Percentiles rank a stretch among this genome's conserved stretches.
These are phyloP conservation scores for Thelonectria olida DNA, from an alignment of 2,329 filamentous ascomycete species.

Conservation along the genomic window DNA sequence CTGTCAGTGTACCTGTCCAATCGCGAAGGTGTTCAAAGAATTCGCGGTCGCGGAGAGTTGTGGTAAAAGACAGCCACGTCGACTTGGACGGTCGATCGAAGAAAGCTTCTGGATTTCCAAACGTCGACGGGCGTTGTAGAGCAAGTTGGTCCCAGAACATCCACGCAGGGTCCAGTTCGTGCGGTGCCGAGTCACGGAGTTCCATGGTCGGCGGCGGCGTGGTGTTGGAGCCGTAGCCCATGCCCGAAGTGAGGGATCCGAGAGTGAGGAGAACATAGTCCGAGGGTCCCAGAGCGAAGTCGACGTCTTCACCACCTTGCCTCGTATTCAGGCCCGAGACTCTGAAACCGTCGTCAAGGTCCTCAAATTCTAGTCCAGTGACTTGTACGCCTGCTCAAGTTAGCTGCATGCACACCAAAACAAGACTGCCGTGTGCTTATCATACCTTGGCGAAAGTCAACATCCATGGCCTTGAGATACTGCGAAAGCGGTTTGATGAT, in stretches of 20 bases:
- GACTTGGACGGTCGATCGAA: conserved; percentile 41
- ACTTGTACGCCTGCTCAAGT: conserved; percentile 35
- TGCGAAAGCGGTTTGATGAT: conserved; percentile 39
- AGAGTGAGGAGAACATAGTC: conserved; percentile 36
- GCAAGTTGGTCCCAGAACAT: conserved; percentile 38
- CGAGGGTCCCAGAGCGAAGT: conserved; percentile 16
- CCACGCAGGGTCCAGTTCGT: conserved; percentile 37
- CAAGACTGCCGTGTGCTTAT: neutral
- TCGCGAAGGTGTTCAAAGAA: conserved; percentile 35
- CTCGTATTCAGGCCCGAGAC: conserved; percentile 32
- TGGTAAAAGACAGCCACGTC: conserved; percentile 39
- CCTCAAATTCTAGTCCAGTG: conserved; percentile 37
- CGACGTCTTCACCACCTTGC: conserved; percentile 27
- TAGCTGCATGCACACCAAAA: conserved; percentile 6
- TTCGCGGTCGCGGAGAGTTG: conserved; percentile 30
- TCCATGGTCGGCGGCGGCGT: conserved; percentile 38
- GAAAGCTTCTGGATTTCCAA: conserved; percentile 39
- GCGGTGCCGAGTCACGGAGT: conserved; percentile 38
- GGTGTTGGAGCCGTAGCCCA: conserved; percentile 37
- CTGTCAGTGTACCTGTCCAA: conserved; percentile 36
- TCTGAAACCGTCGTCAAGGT: conserved; percentile 28
- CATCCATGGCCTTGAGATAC: conserved; percentile 40
- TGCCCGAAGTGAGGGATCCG: conserved; percentile 37
- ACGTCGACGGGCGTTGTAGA: conserved; percentile 28
- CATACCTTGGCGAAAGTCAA: conserved; percentile 39